phyloP scores from a whole-genome alignment of 2,329 filamentous ascomycete genomes.

The Purpureocillium lavendulum region DNA sequence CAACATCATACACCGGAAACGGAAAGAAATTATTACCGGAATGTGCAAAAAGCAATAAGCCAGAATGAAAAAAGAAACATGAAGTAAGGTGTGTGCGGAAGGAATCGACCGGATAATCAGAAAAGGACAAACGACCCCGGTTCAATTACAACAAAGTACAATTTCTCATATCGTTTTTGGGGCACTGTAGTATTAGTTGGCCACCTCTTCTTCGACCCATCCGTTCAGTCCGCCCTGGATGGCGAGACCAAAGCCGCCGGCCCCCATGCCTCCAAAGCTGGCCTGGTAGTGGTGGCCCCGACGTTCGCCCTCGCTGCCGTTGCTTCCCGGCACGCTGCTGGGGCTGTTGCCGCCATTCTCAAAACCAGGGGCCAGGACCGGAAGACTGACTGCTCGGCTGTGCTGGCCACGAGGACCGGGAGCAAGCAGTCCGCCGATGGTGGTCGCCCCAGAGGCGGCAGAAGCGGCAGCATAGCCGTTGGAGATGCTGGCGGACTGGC shows the following conservation, averaged over 20 bases:
- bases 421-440: constrained; percentile 68
- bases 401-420: constrained; percentile 55
- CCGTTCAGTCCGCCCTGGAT: constrained; percentile 58
- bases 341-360: constrained; percentile 50
- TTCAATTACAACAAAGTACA: constrained; percentile 35
- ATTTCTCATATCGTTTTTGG: constrained; percentile 19
- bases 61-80: constrained; percentile 6
- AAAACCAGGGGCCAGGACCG: constrained; percentile 57
- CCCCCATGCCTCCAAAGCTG: constrained; percentile 52
- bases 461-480: constrained; percentile 52
- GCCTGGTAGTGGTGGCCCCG: constrained; percentile 60
- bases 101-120: too few relatives aligned
- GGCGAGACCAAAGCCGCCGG: constrained; percentile 49
- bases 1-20: constrained; percentile 21
- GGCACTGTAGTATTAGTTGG: constrained; percentile 34
- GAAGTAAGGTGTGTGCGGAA: constrained; percentile 3
- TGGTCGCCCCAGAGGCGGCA: constrained; percentile 51
- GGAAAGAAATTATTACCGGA: constrained; percentile 23
- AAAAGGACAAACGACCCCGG: constrained; percentile 13
- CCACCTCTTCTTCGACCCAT: constrained; percentile 60
- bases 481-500: constrained; percentile 57
- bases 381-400: constrained; percentile 83
- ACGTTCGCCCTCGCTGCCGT: constrained; percentile 42
- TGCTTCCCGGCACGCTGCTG: constrained; percentile 36
- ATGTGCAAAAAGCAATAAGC: constrained; percentile 4